Base-by-base conservation (phyloP, 192 early-diverging fungal species). In the Coemansia sp. region DNA sequence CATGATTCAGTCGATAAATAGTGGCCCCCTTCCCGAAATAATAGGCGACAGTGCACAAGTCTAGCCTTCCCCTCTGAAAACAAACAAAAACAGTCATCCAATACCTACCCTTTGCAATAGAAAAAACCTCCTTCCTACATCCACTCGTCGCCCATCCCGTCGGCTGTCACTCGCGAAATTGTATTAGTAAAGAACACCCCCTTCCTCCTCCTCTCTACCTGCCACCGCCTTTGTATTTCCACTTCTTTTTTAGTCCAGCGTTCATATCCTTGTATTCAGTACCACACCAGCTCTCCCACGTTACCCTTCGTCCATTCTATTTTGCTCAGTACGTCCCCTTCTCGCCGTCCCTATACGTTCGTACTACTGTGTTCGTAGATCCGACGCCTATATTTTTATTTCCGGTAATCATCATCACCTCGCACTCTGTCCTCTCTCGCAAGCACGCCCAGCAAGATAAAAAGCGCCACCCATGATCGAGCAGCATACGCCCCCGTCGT, bases 401-500 rank as follows among this genome's bases (percentile, higher is more conserved):
- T 42, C 39, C 11, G 39, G 39, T 42, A 42, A 42, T 42, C 39
- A 42, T n/a, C 39, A 14, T 39, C 9, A 14, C 38, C 38, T 39
- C 38, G 38, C 38, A 10, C 14, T 42, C 39, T 42, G 39, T 13
- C 39, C 16, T 31, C 31, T 4, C 31, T 31, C 31, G 31, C 31
- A 31, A 31, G 31, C 31, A 42, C 39, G 5, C n/a, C n/a, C 39
- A 48, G 9, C 45, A 48, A 9, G 21, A 11, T 9, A 48, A 48
- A 9, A 9, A 24, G n/a, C 5, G 8, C 9, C 48, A 65, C 56
- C 9, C 48, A 65, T 65, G 63, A 65, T 65, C 63, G 33, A 56
- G 55, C n/a, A 65, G 24, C 53, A 56, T 55, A 58, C 64, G n/a
- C 51, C 53, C 13, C 11, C 55, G 37, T 45, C 64, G 18, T 36